Conservation (phyloP, 257 asterid species). For the Striga asiatica region DNA sequence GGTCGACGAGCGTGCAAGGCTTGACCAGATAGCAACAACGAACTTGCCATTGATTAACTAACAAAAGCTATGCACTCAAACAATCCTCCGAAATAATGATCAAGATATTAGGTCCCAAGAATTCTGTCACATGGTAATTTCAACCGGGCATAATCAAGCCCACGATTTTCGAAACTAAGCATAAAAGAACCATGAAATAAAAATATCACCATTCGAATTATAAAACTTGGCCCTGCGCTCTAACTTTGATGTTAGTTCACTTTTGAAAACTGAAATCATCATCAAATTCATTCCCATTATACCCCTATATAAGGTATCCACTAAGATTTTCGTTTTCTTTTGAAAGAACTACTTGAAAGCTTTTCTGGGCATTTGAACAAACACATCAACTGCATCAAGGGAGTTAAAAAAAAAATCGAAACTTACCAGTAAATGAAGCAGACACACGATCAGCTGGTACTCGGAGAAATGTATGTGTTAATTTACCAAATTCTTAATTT, state of each 20-base stretch:
- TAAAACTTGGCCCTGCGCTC: too few relatives aligned
- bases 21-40: slow-evolving; percentile 32
- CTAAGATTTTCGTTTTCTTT: too few relatives aligned
- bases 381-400: slow-evolving; percentile 6
- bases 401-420: not conserved
- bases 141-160: not conserved
- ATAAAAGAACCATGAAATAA: not conserved
- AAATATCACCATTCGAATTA: not conserved
- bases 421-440: slow-evolving; percentile 11
- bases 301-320: not conserved
- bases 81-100: not conserved
- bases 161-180: too few relatives aligned
- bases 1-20: slow-evolving; percentile 25
- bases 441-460: not conserved
- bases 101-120: not conserved
- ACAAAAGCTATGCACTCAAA: slow-evolving; percentile 10
- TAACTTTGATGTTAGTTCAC: too few relatives aligned
- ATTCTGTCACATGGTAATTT: not conserved
- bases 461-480: not conserved
- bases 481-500: not conserved
- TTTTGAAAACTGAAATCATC: too few relatives aligned
- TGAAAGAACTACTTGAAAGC: not conserved
- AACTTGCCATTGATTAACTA: slow-evolving; percentile 36
- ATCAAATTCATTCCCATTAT: not conserved
- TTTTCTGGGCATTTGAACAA: slow-evolving; percentile 27